phyloP scores from a whole-genome alignment of 495 filamentous ascomycete species.

The Neurospora tetrasperma region DNA sequence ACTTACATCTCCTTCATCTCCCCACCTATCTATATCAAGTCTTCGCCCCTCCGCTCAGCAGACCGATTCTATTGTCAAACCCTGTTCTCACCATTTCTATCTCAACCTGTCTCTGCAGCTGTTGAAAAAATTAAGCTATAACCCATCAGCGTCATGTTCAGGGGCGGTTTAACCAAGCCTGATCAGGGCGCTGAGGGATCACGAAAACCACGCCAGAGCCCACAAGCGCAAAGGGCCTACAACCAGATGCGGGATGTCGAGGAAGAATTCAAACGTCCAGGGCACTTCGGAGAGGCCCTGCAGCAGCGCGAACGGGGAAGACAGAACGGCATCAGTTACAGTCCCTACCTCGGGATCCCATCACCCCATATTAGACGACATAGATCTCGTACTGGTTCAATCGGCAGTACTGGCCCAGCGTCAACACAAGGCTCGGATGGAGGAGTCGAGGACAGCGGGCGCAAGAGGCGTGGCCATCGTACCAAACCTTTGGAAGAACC shows the following conservation, averaged over 20 bases:
- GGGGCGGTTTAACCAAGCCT: background rate
- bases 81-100: background rate
- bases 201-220: constrained; percentile 10
- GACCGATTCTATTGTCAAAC: background rate
- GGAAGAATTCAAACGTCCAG: constrained; percentile 6
- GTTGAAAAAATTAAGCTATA: background rate
- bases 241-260: constrained; percentile 20
- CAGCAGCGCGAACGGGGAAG: background rate
- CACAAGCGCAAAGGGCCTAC: constrained; percentile 27
- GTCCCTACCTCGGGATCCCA: background rate
- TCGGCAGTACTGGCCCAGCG: background rate
- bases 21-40: background rate
- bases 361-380: background rate
- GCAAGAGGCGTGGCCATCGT: constrained; percentile 9
- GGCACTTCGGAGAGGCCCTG: background rate
- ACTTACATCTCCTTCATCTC: background rate
- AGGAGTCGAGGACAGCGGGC: background rate
- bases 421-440: background rate
- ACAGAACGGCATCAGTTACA: background rate
- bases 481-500: constrained; percentile 7
- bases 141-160: background rate
- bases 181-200: background rate
- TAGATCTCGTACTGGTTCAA: background rate
- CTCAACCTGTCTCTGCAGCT: background rate
- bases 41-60: background rate